Percentiles rank a stretch among this genome's conserved stretches.
Conservation (phyloP, 2,329 filamentous ascomycete species). For the Atkinsonella texensis region DNA sequence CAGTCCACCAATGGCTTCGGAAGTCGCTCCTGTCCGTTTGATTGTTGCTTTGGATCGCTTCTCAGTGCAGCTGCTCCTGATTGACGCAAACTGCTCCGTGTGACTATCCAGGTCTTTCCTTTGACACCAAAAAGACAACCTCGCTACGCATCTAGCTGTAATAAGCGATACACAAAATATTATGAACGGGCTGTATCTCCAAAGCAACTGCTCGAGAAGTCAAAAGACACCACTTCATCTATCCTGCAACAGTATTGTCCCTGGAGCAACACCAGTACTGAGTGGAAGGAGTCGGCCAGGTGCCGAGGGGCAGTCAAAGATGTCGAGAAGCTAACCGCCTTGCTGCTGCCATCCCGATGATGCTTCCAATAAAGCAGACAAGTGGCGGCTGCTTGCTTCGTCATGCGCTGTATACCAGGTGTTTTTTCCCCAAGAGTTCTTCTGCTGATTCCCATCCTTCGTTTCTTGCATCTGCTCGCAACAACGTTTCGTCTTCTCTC, state of each 20-base stretch:
- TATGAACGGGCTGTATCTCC: background rate
- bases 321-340: background rate
- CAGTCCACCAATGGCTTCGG: no score
- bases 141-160: background rate
- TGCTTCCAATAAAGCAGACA: background rate
- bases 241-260: background rate
- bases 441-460: background rate
- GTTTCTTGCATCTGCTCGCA: background rate
- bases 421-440: background rate
- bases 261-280: background rate
- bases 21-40: background rate
- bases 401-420: background rate
- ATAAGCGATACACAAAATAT: no score
- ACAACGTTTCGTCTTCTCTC: slow-evolving; percentile 4
- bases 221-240: background rate
- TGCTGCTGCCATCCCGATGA: slow-evolving; percentile 2
- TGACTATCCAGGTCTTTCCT: no score
- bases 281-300: background rate
- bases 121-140: background rate
- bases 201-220: background rate
- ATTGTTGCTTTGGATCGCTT: background rate
- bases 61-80: no score
- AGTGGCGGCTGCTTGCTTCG: slow-evolving; percentile 4
- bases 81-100: no score
- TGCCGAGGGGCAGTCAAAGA: background rate